Base-by-base conservation (phyloP, 1,284 basidiomycete species). In the Schizophyllum commune region DNA sequence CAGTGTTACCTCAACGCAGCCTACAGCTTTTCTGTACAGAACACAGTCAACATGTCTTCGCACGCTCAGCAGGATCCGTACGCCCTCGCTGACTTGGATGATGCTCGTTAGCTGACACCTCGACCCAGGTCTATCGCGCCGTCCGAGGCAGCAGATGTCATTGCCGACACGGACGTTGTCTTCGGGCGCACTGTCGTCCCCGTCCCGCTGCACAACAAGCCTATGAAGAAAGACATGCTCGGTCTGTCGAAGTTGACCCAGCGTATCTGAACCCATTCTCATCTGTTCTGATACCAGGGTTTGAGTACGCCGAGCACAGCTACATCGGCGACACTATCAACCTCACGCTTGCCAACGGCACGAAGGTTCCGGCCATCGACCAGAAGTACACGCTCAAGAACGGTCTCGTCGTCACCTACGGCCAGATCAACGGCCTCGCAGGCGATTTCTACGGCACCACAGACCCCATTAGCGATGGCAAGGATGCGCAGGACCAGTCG, bases 381-480 rank as follows among this genome's bases (percentile, higher is more conserved):
- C 60, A 64, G 32, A 27, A 39, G 17, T 58, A 9, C 58, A 34
- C 5, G 19, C 33, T 59, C 8, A 55, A 51, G 47, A 33, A 52
- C 1, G 21, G 21, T 3, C 39, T 47, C 1, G 34, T 51, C 1
- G n/a, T 65, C 20, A 63, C 63, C 11, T 67, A 66, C 39, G 66
- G 66, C 21, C 63, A 64, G 56, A 67, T 67, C 62, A 65, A 63
- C 60, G 62, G 58, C 20, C 63, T 67, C 21, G 61, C 66, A 1
- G 63, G 65, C 13, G 65, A 67, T 57, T 66, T 67, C 60, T 67
- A 67, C 62, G 66, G 63, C n/a, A 63, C 62, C 0, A 4, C 6
- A 0, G 19, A 57, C 19, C 61, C 65, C 5, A 63, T 67, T 60
- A 63, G 63, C 62, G 66, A 67, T 32, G 63, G 62, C 6, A 39